phyloP scores from a whole-genome alignment of 306 rosid genomes.

The Quercus aquifolioides region DNA sequence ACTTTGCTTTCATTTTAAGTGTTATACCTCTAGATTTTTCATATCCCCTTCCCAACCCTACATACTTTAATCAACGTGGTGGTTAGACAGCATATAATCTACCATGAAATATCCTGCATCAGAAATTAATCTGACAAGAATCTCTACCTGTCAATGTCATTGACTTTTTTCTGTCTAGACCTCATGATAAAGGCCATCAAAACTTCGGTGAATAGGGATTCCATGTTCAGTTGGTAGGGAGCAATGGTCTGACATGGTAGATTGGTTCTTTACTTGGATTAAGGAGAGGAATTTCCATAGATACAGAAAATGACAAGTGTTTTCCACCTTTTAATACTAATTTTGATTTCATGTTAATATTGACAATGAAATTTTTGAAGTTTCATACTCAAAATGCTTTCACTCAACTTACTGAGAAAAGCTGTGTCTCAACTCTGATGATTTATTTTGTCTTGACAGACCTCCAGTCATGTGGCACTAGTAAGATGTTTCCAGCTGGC shows the following conservation, averaged over 20 bases:
- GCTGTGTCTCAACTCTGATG: constrained; percentile 14
- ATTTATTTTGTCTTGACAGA: constrained; percentile 42
- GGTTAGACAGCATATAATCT: background rate
- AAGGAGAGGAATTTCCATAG: background rate
- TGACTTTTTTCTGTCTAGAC: background rate
- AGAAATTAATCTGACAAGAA: background rate
- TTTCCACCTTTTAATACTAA: background rate
- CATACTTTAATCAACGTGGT: background rate
- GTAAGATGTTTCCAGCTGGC: constrained; percentile 94
- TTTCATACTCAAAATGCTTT: background rate
- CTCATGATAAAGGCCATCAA: constrained; percentile 3
- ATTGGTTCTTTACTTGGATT: background rate
- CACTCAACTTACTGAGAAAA: background rate
- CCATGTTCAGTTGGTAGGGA: background rate
- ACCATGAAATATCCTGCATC: background rate
- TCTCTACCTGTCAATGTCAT: background rate
- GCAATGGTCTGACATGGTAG: background rate
- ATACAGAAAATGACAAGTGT: background rate
- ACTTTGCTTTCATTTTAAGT: background rate
- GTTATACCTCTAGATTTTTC: background rate
- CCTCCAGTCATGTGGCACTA: constrained; percentile 67
- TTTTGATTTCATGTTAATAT: background rate
- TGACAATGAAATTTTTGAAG: background rate
- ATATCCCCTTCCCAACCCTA: background rate
- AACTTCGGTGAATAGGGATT: background rate